Evolutionary conservation across 768 basidiomycete species (phyloP).

Genomic region (Mycena vulgaris): DNA sequence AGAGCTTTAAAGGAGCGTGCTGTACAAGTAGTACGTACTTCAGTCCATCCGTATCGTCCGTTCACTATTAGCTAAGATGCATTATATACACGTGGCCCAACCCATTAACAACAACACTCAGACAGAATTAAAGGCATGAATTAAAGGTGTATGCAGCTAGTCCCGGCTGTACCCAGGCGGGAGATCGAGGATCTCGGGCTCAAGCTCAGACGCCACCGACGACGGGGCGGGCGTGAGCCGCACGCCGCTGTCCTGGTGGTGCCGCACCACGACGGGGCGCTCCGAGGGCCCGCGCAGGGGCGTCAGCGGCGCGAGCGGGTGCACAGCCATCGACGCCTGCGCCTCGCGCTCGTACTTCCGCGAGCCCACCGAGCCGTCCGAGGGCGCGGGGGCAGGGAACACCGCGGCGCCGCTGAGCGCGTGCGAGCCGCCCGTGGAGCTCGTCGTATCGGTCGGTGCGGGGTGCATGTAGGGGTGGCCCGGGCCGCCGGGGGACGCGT

Average conservation of each 20-base stretch:
- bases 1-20: too few relatives aligned
- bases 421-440: background rate
- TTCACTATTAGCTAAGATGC: too few relatives aligned
- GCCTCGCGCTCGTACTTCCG: constrained; percentile 20
- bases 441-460: background rate
- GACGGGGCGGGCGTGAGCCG: constrained; percentile 2
- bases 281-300: background rate
- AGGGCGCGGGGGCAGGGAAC: constrained; percentile 19
- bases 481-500: background rate
- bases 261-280: constrained; percentile 15
- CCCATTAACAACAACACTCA: too few relatives aligned
- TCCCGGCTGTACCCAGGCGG: constrained; percentile 25
- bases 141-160: too few relatives aligned
- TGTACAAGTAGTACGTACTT: too few relatives aligned
- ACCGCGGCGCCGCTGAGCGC: background rate
- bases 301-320: constrained; percentile 4
- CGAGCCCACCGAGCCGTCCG: constrained; percentile 8
- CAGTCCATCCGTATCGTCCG: too few relatives aligned
- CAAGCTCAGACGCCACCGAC: background rate
- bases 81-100: too few relatives aligned
- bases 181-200: constrained; percentile 20
- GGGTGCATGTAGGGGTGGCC: constrained; percentile 17
- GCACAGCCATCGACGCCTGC: background rate
- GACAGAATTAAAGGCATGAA: too few relatives aligned
- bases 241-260: constrained; percentile 33